A percentile compares a stretch with the other conserved stretches of the same genome.
phyloP scores from a whole-genome alignment of 192 early-diverging fungal genomes.

The Backusella circina region DNA sequence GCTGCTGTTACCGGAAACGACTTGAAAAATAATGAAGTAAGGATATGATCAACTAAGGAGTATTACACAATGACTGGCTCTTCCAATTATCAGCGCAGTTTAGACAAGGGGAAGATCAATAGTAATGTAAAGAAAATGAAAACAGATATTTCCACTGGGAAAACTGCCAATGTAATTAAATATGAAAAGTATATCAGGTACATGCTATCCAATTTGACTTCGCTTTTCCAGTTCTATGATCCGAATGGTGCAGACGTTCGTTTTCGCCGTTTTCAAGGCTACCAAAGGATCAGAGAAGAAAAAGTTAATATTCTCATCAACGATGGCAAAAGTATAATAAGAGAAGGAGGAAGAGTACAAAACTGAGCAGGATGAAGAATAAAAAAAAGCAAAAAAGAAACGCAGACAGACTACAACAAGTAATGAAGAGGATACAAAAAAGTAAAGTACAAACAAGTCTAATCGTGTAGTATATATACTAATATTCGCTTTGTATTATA shows the following conservation, averaged over 20 bases:
- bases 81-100: too few relatives aligned
- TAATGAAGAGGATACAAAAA: background rate
- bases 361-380: too few relatives aligned
- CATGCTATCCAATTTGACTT: background rate
- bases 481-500: too few relatives aligned
- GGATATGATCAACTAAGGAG: background rate
- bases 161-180: background rate
- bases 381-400: too few relatives aligned
- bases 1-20: background rate
- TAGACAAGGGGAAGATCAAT: too few relatives aligned
- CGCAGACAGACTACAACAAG: background rate
- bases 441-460: too few relatives aligned
- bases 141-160: background rate
- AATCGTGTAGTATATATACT: too few relatives aligned
- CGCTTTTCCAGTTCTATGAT: background rate
- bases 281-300: background rate
- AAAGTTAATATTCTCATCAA: background rate
- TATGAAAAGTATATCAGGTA: background rate
- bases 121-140: background rate
- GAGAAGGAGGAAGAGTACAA: background rate
- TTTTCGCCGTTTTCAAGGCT: background rate
- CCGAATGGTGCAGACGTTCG: background rate
- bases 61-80: too few relatives aligned
- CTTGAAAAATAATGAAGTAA: background rate
- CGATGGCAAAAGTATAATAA: conserved; percentile 9